Evolutionary conservation across 2,329 filamentous ascomycete genomes (phyloP).

Genomic region (Pestalotiopsis sp.): DNA sequence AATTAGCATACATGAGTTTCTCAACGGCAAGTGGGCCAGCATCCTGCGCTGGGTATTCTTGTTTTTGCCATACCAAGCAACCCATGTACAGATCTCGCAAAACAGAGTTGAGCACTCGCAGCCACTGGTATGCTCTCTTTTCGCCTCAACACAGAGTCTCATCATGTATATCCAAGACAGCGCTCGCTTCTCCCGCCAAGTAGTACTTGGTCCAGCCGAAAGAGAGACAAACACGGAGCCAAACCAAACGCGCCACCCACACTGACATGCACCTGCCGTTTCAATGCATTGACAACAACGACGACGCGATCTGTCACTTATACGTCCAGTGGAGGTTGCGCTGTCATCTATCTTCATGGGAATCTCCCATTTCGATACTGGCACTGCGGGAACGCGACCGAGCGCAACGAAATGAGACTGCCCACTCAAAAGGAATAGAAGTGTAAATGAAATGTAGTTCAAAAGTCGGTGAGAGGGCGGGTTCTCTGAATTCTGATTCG

Average conservation of each 20-base stretch:
- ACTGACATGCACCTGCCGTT: no score
- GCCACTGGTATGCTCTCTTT: not conserved
- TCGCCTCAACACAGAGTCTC: not conserved
- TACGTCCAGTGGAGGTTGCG: no score
- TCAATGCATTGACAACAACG: no score
- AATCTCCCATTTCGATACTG: no score
- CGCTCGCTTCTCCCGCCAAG: not conserved
- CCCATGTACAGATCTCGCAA: not conserved
- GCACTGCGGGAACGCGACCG: no score
- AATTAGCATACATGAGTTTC: not conserved
- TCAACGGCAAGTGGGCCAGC: not conserved
- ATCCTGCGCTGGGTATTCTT: not conserved
- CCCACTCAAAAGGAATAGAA: not conserved
- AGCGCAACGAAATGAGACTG: not conserved
- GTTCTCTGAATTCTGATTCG: not conserved
- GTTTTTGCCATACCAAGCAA: not conserved
- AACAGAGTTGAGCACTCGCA: not conserved
- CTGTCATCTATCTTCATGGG: no score
- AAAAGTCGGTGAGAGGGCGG: slow-evolving; percentile 10
- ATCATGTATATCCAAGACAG: not conserved
- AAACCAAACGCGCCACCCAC: no score
- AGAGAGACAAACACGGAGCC: no score
- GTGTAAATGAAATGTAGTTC: not conserved
- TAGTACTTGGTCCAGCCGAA: not conserved
- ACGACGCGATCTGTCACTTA: no score